Conservation (phyloP, 2,329 filamentous ascomycete species). For the Monosporascus cannonballus region DNA sequence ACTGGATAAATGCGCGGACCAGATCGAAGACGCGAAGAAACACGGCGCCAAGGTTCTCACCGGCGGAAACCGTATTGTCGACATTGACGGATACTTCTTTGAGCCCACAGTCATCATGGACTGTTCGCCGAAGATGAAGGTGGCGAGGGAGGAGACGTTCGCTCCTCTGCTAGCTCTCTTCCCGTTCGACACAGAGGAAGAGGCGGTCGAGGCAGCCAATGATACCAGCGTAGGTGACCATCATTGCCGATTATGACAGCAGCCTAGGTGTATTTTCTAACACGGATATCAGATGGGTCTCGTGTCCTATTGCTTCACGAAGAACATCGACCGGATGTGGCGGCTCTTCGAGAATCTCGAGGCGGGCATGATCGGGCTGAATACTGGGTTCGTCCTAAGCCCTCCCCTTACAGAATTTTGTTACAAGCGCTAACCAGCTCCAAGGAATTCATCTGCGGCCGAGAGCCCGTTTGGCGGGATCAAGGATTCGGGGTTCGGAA, state of each 20-base stretch:
- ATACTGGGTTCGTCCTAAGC: conserved; percentile 27
- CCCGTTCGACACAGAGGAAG: conserved; percentile 51
- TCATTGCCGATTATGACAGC: neutral
- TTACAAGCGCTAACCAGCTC: neutral
- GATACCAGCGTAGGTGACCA: conserved; percentile 35
- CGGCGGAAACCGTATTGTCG: conserved; percentile 42
- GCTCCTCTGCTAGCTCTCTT: conserved; percentile 50
- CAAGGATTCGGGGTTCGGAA: conserved; percentile 41
- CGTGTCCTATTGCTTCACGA: conserved; percentile 53
- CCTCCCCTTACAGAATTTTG: neutral
- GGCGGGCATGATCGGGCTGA: conserved; percentile 41
- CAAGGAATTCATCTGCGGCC: conserved; percentile 33
- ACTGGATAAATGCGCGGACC: conserved; percentile 49
- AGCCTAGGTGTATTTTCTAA: neutral
- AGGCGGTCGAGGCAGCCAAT: conserved; percentile 48
- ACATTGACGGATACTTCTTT: conserved; percentile 56
- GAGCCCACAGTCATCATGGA: conserved; percentile 50
- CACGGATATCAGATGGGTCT: conserved; percentile 42
- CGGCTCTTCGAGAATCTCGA: conserved; percentile 53
- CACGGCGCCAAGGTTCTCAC: conserved; percentile 59
- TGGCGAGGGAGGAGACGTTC: conserved; percentile 49
- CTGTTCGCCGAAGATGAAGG: conserved; percentile 41
- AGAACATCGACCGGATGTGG: conserved; percentile 52
- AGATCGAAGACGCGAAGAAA: conserved; percentile 58
- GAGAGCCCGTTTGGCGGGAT: conserved; percentile 43